Percentiles rank a stretch among this genome's conserved stretches.
These are phyloP conservation scores for Ogataea paradorogensis DNA, from an alignment of 805 yeast genomes.

Conservation along the genomic window DNA sequence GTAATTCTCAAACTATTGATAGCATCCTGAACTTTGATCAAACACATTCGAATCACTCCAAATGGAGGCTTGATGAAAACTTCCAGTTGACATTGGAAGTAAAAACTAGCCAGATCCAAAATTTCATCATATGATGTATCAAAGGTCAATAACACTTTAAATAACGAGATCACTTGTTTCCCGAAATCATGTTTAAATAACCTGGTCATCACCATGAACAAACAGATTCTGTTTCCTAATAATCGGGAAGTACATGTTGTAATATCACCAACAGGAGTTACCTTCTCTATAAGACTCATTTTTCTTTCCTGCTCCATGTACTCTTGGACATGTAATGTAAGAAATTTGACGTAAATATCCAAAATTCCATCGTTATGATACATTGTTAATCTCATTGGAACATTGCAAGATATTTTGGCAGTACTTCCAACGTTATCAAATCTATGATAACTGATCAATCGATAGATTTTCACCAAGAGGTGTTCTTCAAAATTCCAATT, in stretches of 20 bases:
- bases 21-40: constrained; percentile 15
- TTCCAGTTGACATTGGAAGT: constrained; percentile 13
- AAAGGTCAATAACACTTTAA: constrained; percentile 18
- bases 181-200: constrained; percentile 30
- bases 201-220: constrained; percentile 29
- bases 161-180: constrained; percentile 21
- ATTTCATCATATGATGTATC: constrained; percentile 6
- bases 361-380: constrained; percentile 29
- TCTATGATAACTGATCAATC: constrained; percentile 24
- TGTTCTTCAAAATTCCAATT: constrained; percentile 32
- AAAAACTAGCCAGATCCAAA: constrained; percentile 15
- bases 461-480: constrained; percentile 28
- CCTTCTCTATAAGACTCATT: constrained; percentile 29
- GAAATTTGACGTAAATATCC: constrained; percentile 31
- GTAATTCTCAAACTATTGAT: constrained; percentile 12
- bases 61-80: constrained; percentile 20
- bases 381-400: constrained; percentile 17
- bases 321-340: constrained; percentile 23
- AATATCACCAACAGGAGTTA: constrained; percentile 34
- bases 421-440: constrained; percentile 29
- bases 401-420: background rate
- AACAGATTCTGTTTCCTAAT: constrained; percentile 30
- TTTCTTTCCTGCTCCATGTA: constrained; percentile 18
- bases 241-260: constrained; percentile 24
- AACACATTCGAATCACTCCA: constrained; percentile 14